Evolutionary conservation across 257 asterid genomes (phyloP).

Genomic region (Plantago ovata): DNA sequence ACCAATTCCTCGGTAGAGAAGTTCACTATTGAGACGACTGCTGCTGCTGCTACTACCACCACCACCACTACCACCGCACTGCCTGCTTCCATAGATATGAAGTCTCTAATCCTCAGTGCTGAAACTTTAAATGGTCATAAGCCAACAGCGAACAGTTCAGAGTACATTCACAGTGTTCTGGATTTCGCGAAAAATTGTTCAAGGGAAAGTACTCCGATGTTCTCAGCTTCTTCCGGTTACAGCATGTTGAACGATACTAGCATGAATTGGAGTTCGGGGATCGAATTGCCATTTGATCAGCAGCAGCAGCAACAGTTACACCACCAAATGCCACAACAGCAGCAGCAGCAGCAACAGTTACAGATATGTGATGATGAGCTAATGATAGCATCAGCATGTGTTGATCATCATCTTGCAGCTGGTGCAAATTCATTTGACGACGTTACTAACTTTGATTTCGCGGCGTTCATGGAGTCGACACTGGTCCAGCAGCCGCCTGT

Average conservation of each 20-base stretch:
- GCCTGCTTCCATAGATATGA: conserved; percentile 17
- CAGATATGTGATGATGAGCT: conserved; percentile 14
- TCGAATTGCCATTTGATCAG: conserved; percentile 18
- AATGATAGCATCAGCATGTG: conserved; percentile 1
- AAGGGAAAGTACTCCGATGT: conserved; percentile 23
- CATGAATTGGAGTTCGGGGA: conserved; percentile 23
- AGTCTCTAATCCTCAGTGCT: conserved; percentile 10
- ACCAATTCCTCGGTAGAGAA: conserved; percentile 11
- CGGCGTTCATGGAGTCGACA: conserved; percentile 53
- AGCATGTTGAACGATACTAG: conserved; percentile 26
- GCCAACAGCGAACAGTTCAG: not conserved
- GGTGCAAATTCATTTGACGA: conserved; percentile 29
- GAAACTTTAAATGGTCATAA: not conserved
- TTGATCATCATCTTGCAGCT: conserved; percentile 8
- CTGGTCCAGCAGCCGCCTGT: conserved; percentile 35
- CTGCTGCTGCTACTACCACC: conserved; percentile 17
- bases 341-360: conserved; percentile 16
- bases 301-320: conserved; percentile 20
- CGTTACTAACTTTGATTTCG: conserved; percentile 42
- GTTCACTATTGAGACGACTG: conserved; percentile 43
- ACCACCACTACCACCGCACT: conserved; percentile 2
- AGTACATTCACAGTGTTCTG: conserved; percentile 12
- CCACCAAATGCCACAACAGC: conserved; percentile 13
- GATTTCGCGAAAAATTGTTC: conserved; percentile 33
- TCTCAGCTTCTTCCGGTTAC: conserved; percentile 24